Evolutionary conservation across 2,329 filamentous ascomycete genomes (phyloP).

Genomic region (Fusarium metavorans): DNA sequence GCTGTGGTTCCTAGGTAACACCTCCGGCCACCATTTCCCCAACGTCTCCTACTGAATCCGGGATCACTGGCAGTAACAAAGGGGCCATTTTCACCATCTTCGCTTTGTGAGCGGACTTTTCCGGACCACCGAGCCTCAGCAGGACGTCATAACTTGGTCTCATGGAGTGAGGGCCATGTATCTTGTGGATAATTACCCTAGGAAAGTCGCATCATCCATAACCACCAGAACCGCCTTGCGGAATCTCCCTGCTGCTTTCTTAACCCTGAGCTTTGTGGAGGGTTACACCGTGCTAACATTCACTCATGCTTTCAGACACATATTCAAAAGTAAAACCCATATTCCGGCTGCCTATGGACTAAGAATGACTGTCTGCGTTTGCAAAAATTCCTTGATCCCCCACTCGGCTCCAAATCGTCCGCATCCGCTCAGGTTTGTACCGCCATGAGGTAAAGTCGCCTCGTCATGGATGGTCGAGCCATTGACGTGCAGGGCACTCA

Average conservation of each 20-base stretch:
- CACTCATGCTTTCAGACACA: neutral
- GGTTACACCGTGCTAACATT: neutral
- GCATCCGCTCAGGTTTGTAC: neutral
- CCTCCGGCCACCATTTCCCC: neutral
- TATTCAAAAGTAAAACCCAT: neutral
- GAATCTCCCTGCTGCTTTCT: neutral
- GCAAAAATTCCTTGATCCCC: neutral
- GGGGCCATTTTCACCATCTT: neutral
- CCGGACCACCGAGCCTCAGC: neutral
- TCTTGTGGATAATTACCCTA: neutral
- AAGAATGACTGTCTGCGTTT: neutral
- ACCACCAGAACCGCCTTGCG: neutral
- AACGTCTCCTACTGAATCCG: neutral
- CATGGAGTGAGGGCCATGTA: neutral
- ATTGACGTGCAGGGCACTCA: neutral
- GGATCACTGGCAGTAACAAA: neutral
- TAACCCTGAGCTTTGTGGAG: slow-evolving; percentile 48
- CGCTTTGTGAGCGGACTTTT: neutral
- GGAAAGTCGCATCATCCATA: neutral
- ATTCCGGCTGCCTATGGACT: neutral
- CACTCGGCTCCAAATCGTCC: neutral
- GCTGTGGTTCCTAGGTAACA: neutral
- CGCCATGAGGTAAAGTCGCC: neutral
- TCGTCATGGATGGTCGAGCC: neutral
- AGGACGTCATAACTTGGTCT: too few species aligned